A percentile compares a stretch with the other conserved stretches of the same genome.
phyloP scores from a whole-genome alignment of 345 rosid genomes.

The Citrus maxima region DNA sequence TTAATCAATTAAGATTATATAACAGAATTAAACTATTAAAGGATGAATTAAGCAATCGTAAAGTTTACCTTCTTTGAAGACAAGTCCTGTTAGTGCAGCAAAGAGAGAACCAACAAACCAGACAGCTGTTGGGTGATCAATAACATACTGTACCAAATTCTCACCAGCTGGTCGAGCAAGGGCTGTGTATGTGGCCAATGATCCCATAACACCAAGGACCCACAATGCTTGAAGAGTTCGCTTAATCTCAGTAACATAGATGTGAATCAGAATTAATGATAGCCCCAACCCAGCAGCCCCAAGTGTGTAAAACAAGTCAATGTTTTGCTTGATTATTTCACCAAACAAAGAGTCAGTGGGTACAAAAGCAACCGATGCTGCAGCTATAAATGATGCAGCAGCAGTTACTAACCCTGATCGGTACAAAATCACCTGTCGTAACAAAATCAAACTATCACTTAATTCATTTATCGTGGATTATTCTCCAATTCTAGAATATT shows the following conservation, averaged over 20 bases:
- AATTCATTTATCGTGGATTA: no score
- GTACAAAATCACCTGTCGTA: conserved; percentile 73
- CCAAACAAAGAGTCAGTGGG: conserved; percentile 45
- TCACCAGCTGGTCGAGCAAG: conserved; percentile 75
- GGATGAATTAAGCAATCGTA: background rate
- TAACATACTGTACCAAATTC: conserved; percentile 65
- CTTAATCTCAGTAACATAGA: conserved; percentile 87
- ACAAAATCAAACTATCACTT: background rate
- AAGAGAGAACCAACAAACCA: conserved; percentile 97
- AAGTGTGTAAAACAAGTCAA: conserved; percentile 54
- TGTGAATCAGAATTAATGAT: conserved; percentile 76
- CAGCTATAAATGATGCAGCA: conserved; percentile 74
- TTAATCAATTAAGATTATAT: background rate
- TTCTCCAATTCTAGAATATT: no score
- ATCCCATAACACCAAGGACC: conserved; percentile 77
- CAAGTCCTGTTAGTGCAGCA: conserved; percentile 85
- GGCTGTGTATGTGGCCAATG: conserved; percentile 48
- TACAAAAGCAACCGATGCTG: conserved; percentile 71
- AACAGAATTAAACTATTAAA: background rate
- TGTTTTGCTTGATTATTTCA: conserved; percentile 54
- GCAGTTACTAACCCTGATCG: conserved; percentile 81
- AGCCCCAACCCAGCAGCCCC: conserved; percentile 86
- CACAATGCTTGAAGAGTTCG: conserved; percentile 92
- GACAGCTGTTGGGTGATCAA: conserved; percentile 56
- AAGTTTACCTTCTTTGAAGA: conserved; percentile 83